Base-by-base conservation (phyloP, 2,329 filamentous ascomycete species). In the Aureobasidium mangrovei region DNA sequence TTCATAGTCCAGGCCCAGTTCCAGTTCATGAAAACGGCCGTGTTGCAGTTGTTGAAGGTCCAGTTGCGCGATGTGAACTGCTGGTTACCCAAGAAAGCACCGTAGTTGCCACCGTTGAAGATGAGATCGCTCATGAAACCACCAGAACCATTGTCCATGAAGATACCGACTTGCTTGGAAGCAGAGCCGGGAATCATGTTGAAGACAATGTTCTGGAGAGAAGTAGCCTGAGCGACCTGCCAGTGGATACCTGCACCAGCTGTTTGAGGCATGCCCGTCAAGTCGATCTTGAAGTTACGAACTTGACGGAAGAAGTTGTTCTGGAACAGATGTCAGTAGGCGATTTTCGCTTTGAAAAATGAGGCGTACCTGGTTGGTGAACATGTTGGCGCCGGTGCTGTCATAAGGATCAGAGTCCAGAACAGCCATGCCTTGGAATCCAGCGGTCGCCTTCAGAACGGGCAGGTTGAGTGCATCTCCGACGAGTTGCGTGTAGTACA, bases 401-500 rank as follows among this genome's bases (percentile, higher is more conserved):
- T 81, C 79, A 69, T 97, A 97, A 0, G 91, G 91, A 64, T 97
- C 85, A 2, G 88, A 78, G 66, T 96, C 91, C 60, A 98, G 86
- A 52, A 97, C 80, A 41, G 86, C 91, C 74, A 96, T 94, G 44
- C 91, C 93, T 2, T 75, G 60, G 65, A 97, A 98, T 62, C 61
- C 60, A 2, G 68, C 56, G n/a, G 66, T 63, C 27, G 72, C 73
- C 35, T 57, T 56, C 53, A 67, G 74, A 41, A 84, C 84, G 0
- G 91, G 90, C 10, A 84, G 70, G 59, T 79, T 75, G 63, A 80
- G 66, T 46, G 85, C 83, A 73, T 97, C 90, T 55, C 91, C 91
- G 35, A 96, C 77, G 58, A 97, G 81, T 69, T 96, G 90, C 7
- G 91, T 95, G 75, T 95, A 95, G 77, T 97, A 97, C 70, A 85